These are phyloP conservation scores for Blastocystis sp. DNA, from an alignment of 352 stramenopile genomes.

Conservation along the genomic window DNA sequence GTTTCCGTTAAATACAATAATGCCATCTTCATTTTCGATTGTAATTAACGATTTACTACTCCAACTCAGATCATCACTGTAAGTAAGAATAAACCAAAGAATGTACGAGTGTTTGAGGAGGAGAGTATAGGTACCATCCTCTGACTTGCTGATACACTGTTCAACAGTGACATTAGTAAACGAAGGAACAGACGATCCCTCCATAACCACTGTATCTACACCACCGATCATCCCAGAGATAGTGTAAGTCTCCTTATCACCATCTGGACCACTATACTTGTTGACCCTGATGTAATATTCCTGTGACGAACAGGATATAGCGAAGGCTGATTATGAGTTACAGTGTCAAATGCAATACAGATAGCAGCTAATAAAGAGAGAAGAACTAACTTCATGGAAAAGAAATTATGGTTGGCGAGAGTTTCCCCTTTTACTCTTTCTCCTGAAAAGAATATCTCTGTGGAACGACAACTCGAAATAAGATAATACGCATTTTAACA, in stretches of 20 bases:
- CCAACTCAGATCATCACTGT: background rate
- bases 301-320: background rate
- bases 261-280: background rate
- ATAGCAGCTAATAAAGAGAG: background rate
- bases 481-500: background rate
- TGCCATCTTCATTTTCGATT: background rate
- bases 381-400: background rate
- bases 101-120: background rate
- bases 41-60: background rate
- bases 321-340: background rate
- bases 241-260: conserved; percentile 1
- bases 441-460: background rate
- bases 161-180: background rate
- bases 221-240: background rate
- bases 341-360: background rate
- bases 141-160: background rate
- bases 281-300: background rate
- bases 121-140: background rate
- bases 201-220: background rate
- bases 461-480: background rate
- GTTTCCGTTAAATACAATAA: conserved; percentile 24
- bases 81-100: background rate
- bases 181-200: background rate
- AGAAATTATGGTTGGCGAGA: background rate
- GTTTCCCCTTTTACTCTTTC: background rate